Evolutionary conservation across 1,139 yeast genomes (phyloP).

Genomic region (Blastobotrys malaysiensis): DNA sequence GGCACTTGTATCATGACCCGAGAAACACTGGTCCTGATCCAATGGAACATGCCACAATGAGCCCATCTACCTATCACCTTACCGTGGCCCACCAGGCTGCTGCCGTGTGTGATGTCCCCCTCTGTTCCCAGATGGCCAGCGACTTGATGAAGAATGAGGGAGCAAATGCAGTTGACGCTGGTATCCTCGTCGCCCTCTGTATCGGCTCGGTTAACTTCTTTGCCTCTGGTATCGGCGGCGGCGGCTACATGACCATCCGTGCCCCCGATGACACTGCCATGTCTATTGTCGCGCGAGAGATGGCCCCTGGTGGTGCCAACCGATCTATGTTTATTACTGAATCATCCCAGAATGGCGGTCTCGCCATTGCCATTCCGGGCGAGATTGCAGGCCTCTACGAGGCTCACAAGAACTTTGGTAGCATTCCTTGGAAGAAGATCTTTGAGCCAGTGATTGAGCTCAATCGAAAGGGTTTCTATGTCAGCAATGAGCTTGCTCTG

Average conservation of each 20-base stretch:
- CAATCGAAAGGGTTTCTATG: slow-evolving; percentile 62
- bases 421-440: slow-evolving; percentile 62
- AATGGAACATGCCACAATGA: neutral
- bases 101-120: slow-evolving; percentile 67
- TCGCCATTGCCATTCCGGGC: slow-evolving; percentile 84
- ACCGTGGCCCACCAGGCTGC: slow-evolving; percentile 38
- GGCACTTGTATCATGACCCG: neutral
- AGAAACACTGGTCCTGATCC: neutral
- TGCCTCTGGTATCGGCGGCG: slow-evolving; percentile 92
- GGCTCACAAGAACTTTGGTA: slow-evolving; percentile 54
- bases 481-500: slow-evolving; percentile 44
- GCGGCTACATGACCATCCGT: slow-evolving; percentile 64
- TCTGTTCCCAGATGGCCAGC: slow-evolving; percentile 66
- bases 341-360: slow-evolving; percentile 67
- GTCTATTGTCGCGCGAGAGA: slow-evolving; percentile 79
- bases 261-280: slow-evolving; percentile 42
- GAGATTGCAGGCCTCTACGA: slow-evolving; percentile 75
- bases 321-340: slow-evolving; percentile 58
- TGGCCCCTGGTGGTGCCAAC: slow-evolving; percentile 62
- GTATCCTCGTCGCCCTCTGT: slow-evolving; percentile 81
- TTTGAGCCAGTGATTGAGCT: slow-evolving; percentile 68
- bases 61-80: slow-evolving; percentile 18
- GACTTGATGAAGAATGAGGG: slow-evolving; percentile 50
- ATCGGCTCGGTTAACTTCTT: slow-evolving; percentile 77
- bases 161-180: slow-evolving; percentile 91